Evolutionary conservation across 1,284 basidiomycete genomes (phyloP).

Genomic region (Heliocybe sulcata): DNA sequence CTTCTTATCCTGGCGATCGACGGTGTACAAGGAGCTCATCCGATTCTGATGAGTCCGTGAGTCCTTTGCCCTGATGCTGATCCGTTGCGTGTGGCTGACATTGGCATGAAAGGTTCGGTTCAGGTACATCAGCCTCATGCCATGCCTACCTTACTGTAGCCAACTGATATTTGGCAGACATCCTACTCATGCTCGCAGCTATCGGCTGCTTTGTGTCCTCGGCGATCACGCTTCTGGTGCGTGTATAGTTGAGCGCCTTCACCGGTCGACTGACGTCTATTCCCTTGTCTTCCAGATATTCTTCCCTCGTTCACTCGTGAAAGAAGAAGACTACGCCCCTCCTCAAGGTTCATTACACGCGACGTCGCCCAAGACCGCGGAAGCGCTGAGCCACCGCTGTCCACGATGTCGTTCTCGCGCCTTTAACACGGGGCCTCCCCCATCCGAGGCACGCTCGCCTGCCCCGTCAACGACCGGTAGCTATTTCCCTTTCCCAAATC

Average conservation of each 20-base stretch:
- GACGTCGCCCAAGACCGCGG: neutral
- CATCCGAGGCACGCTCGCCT: neutral
- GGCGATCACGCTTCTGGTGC: conserved; percentile 63
- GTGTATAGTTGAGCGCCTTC: conserved; percentile 13
- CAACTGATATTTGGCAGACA: conserved; percentile 32
- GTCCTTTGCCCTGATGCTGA: conserved; percentile 18
- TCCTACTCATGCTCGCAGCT: conserved; percentile 58
- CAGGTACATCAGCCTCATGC: conserved; percentile 30
- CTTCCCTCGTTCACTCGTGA: conserved; percentile 63
- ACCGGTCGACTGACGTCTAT: neutral
- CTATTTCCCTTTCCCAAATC: neutral
- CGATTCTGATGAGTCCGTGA: conserved; percentile 46
- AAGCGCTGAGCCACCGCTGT: neutral
- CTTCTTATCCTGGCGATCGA: conserved; percentile 58
- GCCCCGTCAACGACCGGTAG: neutral
- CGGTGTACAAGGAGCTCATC: conserved; percentile 39
- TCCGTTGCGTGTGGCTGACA: conserved; percentile 7
- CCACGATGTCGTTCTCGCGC: neutral
- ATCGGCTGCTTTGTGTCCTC: conserved; percentile 71
- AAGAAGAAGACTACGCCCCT: conserved; percentile 49
- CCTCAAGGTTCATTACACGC: conserved; percentile 11
- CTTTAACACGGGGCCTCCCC: neutral
- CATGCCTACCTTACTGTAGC: neutral
- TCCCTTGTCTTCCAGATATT: conserved; percentile 42
- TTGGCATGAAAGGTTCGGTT: conserved; percentile 34